Conservation (phyloP, 176 grass and related monocot genomes). For the Urochloa ruziziensis region DNA sequence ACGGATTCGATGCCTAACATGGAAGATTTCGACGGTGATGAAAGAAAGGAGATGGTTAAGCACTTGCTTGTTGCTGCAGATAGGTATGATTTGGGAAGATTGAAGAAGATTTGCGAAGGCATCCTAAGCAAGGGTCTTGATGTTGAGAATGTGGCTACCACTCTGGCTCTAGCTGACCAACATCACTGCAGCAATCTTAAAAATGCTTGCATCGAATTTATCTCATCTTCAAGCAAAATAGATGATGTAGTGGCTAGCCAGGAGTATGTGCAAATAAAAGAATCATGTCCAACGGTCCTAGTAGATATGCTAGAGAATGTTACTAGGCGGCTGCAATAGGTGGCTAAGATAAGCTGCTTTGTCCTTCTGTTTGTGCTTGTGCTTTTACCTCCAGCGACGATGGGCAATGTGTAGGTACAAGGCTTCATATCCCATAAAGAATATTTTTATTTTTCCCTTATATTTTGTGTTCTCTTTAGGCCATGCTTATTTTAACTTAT, state of each 20-base stretch:
- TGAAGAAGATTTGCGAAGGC: neutral
- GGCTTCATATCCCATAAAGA: too few species aligned
- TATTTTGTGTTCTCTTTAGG: too few species aligned
- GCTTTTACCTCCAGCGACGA: too few species aligned
- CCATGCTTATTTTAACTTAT: too few species aligned
- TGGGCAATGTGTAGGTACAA: too few species aligned
- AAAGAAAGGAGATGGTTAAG: neutral
- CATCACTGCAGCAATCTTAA: neutral
- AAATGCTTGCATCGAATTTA: neutral
- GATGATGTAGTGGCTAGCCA: neutral
- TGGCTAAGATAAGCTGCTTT: neutral
- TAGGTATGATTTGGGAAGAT: neutral
- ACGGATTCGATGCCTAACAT: neutral
- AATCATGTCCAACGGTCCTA: neutral
- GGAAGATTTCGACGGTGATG: neutral
- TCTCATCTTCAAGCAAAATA: neutral
- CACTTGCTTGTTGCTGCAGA: neutral
- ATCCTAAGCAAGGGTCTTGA: neutral
- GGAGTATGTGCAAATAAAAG: neutral
- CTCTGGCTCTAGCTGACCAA: neutral
- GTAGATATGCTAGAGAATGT: neutral
- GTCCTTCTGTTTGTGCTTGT: neutral
- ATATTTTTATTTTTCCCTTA: too few species aligned
- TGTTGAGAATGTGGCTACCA: neutral
- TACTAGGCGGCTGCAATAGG: neutral